Base-by-base conservation (phyloP, 2,329 filamentous ascomycete species). In the Fusarium lateritium region DNA sequence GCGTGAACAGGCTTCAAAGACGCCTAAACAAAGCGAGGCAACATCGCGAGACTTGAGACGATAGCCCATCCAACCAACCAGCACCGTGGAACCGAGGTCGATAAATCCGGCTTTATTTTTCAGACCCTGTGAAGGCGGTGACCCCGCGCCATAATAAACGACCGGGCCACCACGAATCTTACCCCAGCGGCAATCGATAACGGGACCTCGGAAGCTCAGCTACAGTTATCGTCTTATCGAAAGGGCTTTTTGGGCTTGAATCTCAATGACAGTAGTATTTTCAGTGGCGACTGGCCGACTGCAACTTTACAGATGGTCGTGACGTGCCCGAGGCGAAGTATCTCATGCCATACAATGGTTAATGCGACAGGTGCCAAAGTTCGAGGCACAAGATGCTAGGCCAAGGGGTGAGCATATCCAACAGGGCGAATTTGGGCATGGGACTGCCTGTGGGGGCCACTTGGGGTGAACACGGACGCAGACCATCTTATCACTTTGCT, bases 41-140 rank as follows among this genome's bases (percentile, higher is more conserved):
- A 26, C 34, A 31, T 55, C 38, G 52, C 47, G 24, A 62, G 34
- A 52, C 49, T 59, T 26, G 38, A 56, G 45, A 69, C 43, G 50
- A 67, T 51, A 63, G 60, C 49, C 24, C 31, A 36, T 28, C 47
- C 50, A 70, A 36, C 67, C 66, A 60, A 64, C 53, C 62, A 65
- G 50, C n/a, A 31, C 55, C 47, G 56, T 55, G 59, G 55, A 71
- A 57, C 60, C 64, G 54, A 74, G 64, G 68, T 65, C 56, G 50
- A 74, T 75, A 74, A 75, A 62, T 74, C 72, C 69, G 72, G 73
- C 38, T 74, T 73, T 75, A 75, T 75, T 73, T 50, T 70, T 51
- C 36, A 61, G 51, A 67, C 54, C 55, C 45, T 67, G 22, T 49
- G 39, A 75, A 72, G 74, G 73, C 75, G 75, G 74, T 76, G 75